Percentiles rank a stretch among this genome's conserved stretches.
Conservation (phyloP, 2,329 filamentous ascomycete species). For the Cercospora beticola region DNA sequence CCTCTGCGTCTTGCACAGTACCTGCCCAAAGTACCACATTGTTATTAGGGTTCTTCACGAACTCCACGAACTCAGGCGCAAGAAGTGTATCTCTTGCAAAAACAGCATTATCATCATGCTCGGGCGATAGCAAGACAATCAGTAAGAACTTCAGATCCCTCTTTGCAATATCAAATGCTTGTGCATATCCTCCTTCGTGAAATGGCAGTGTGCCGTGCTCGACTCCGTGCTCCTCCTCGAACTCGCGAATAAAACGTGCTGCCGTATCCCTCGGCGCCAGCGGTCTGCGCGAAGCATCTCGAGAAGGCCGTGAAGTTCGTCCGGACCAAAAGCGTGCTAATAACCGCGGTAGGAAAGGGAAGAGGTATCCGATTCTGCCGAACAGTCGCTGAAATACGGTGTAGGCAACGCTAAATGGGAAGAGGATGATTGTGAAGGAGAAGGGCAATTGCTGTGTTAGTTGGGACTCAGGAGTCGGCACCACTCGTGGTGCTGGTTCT, state of each 20-base stretch:
- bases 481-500: constrained; percentile 79
- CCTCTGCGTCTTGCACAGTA: constrained; percentile 88
- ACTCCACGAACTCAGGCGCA: constrained; percentile 68
- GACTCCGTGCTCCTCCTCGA: constrained; percentile 85
- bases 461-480: constrained; percentile 68
- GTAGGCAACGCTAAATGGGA: constrained; percentile 78
- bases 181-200: constrained; percentile 84
- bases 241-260: constrained; percentile 83
- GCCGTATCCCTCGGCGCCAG: constrained; percentile 85
- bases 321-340: constrained; percentile 54
- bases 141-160: constrained; percentile 86
- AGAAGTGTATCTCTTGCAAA: constrained; percentile 84
- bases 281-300: constrained; percentile 65
- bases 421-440: constrained; percentile 73
- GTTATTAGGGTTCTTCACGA: constrained; percentile 71
- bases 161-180: constrained; percentile 87
- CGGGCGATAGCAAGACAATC: constrained; percentile 83
- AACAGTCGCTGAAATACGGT: constrained; percentile 67
- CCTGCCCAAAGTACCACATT: constrained; percentile 90
- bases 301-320: constrained; percentile 56
- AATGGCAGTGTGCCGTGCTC: constrained; percentile 66
- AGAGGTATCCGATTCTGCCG: constrained; percentile 71
- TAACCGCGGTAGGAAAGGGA: constrained; percentile 74
- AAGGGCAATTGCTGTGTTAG: constrained; percentile 70
- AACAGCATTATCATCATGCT: constrained; percentile 84